Evolutionary conservation across 2,329 filamentous ascomycete species (phyloP), one percentile per base, ranked within the genome.

Genomic region (Apiospora phragmitis): DNA sequence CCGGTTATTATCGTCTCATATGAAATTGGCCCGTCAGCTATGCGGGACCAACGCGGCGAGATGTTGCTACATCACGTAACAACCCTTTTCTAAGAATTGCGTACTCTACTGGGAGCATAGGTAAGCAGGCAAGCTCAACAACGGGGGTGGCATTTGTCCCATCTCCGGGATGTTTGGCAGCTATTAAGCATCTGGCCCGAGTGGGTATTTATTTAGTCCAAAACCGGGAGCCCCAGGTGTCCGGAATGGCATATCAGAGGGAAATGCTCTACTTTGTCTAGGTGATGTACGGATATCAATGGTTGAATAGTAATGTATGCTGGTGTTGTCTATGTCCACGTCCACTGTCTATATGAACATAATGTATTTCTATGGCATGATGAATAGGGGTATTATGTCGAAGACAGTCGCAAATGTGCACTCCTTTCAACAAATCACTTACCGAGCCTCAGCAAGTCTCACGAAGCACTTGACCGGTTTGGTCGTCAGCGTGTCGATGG

Each of bases 401-500:
- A 62, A 62, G 32, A 9, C 32, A 38, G n/a, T n/a, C 32, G 32
- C 2, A 35, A 14, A 55, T 35, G 6, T n/a, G 18, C 29, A n/a
- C 55, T n/a, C 32, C 4, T n/a, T 12, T 24, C 12, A 14, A 5
- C 2, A 11, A 6, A 1, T 3, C 14, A 35, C 29, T 68, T 47
- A 68, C 5, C 29, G 29, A 18, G 42, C 68, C 47, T 71, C 68
- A 16, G 69, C 35, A 8, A 73, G 51, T n/a, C 72, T 69, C 4
- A 72, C 71, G 24, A 68, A 73, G 45, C 69, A 76, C 62, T 75
- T 68, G 43, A 47, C 51, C 5, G 76, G 75, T 51, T 75, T 75
- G 4, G 70, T 70, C 26, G 74, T 73, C 41, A 77, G 47, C 9
- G 67, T 65, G 32, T 76, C 71, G 11, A 74, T 38, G 2, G 70